Percentiles rank a stretch among this genome's conserved stretches.
These are phyloP conservation scores for sweet orange (Citrus sinensis) DNA, from an alignment of 345 rosid species.

Conservation along the genomic window DVS_A1.0 CM039166.1:19120501-19121000, in stretches of 20 bases:
- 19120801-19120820: neutral
- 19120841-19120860: conserved; percentile 97
- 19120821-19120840: conserved; percentile 61
- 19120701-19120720: conserved; percentile 93
- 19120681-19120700: conserved; percentile 69
- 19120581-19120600: conserved; percentile 70
- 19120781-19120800: neutral
- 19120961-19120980: conserved; percentile 88
- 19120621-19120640: conserved; percentile 95
- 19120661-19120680: conserved; percentile 74
- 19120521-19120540: neutral
- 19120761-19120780: neutral
- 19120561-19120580: conserved; percentile 86
- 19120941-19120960: conserved; percentile 66
- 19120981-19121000: conserved; percentile 77
- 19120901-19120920: conserved; percentile 99
- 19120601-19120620: conserved; percentile 87
- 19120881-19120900: conserved; percentile 73
- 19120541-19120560: conserved; percentile 82
- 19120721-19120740: conserved; percentile 96
- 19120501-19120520: neutral
- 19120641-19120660: conserved; percentile 83
- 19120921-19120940: conserved; percentile 73
- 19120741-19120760: conserved; percentile 73
- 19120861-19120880: conserved; percentile 82